These are phyloP conservation scores for Pseudopyrenochaeta lycopersici DNA, from an alignment of 2,329 filamentous ascomycete species.

Conservation along the genomic window DNA sequence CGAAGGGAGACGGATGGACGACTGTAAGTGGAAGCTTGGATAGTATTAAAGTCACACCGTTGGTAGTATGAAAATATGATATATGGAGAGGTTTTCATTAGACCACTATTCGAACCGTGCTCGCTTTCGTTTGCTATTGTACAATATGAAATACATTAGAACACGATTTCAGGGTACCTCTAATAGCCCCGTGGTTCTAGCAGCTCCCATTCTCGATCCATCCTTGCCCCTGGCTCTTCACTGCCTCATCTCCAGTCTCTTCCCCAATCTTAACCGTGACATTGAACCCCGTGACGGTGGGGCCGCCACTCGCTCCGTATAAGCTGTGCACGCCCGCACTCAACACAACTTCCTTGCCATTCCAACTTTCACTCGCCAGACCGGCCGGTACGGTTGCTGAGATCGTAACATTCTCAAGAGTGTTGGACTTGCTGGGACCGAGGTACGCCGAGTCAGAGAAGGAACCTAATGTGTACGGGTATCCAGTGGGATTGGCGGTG, in stretches of 20 bases:
- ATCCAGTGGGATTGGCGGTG: slow-evolving; percentile 25
- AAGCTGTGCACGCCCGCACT: slow-evolving; percentile 35
- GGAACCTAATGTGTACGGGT: slow-evolving; percentile 39
- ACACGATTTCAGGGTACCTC: too few relatives aligned
- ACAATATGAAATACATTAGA: too few relatives aligned
- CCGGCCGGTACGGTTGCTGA: slow-evolving; percentile 20
- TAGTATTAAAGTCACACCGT: too few relatives aligned
- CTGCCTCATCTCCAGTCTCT: slow-evolving; percentile 17
- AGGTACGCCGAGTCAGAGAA: slow-evolving; percentile 47
- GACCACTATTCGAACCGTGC: too few relatives aligned
- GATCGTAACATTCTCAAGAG: slow-evolving; percentile 33
- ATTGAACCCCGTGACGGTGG: slow-evolving; percentile 27
- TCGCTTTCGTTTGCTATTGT: too few relatives aligned
- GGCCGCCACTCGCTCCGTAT: slow-evolving; percentile 29
- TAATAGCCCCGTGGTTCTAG: not conserved
- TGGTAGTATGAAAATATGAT: too few relatives aligned
- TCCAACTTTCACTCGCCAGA: slow-evolving; percentile 7
- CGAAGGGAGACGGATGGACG: too few relatives aligned
- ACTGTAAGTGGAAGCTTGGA: too few relatives aligned
- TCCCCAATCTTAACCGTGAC: slow-evolving; percentile 28
- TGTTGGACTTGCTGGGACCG: slow-evolving; percentile 43
- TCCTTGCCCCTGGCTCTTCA: slow-evolving; percentile 13
- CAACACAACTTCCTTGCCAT: slow-evolving; percentile 26
- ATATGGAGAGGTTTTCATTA: too few relatives aligned
- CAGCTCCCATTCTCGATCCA: slow-evolving; percentile 11